A percentile compares a stretch with the other conserved stretches of the same genome.
Conservation (phyloP, 2,329 filamentous ascomycete genomes). For the Neofusicoccum parvum region DNA sequence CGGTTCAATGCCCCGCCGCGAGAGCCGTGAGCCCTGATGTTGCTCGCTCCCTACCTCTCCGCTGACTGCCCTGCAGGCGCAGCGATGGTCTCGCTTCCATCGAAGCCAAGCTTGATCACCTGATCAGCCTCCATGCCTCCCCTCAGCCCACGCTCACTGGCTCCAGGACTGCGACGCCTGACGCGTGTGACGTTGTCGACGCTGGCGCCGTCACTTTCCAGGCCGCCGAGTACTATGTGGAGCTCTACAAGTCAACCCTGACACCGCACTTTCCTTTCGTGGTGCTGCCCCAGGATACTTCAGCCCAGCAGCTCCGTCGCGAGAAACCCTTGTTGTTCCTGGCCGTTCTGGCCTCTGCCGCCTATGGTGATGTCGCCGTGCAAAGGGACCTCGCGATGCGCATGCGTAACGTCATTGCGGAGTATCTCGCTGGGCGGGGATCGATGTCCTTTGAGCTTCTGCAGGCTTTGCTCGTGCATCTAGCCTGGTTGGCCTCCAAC, state of each 20-base stretch:
- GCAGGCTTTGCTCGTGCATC: conserved; percentile 41
- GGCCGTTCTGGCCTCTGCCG: conserved; percentile 33
- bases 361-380: conserved; percentile 28
- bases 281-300: conserved; percentile 22
- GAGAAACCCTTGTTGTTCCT: conserved; percentile 40
- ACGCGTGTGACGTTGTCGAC: neutral
- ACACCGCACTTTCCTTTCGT: conserved; percentile 30
- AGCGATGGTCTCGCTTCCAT: neutral
- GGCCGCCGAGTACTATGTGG: neutral
- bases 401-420: conserved; percentile 32
- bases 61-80: neutral
- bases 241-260: neutral
- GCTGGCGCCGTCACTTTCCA: neutral
- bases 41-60: no score
- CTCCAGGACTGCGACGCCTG: neutral
- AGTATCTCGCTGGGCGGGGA: conserved; percentile 34
- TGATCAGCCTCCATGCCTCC: conserved; percentile 21
- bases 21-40: conserved; percentile 32
- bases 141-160: conserved; percentile 13
- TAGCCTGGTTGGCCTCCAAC: conserved; percentile 35
- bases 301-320: conserved; percentile 24
- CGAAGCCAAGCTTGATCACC: neutral
- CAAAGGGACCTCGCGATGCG: conserved; percentile 33
- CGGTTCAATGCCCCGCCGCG: conserved; percentile 40
- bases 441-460: conserved; percentile 43